phyloP scores from a whole-genome alignment of 23 red algal species.

The Cyanidioschyzon merolae region DNA sequence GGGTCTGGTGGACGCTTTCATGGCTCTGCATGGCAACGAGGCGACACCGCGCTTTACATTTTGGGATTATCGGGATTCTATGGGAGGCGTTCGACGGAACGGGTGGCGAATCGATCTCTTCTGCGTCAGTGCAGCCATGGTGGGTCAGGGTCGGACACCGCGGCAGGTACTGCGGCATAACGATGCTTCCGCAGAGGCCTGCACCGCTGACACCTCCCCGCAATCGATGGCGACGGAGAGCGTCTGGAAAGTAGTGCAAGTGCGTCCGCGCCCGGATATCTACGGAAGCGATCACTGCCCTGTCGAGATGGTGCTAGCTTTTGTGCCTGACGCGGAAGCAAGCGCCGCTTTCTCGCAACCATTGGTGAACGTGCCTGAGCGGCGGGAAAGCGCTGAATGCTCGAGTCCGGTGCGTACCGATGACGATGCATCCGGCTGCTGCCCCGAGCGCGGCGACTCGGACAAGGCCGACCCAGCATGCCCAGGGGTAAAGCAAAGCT shows the following conservation, averaged over 20 bases:
- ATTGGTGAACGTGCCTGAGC: too few species aligned
- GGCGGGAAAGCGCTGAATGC: too few species aligned
- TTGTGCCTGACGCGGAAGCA: not conserved
- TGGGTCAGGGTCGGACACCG: not conserved
- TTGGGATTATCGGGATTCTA: not conserved
- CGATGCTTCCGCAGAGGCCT: not conserved
- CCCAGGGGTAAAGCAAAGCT: too few species aligned
- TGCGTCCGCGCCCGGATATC: not conserved
- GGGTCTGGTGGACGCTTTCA: not conserved
- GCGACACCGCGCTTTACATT: not conserved
- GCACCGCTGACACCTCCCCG: not conserved
- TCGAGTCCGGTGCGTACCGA: too few species aligned
- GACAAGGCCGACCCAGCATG: too few species aligned
- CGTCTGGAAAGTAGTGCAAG: not conserved
- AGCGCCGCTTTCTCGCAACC: too few species aligned
- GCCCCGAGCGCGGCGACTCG: too few species aligned
- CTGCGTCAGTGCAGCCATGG: not conserved
- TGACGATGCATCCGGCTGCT: too few species aligned
- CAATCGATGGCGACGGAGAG: not conserved
- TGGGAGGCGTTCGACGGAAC: constrained; percentile 7
- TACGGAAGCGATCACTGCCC: constrained; percentile 15
- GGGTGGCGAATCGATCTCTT: constrained; percentile 12
- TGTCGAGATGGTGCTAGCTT: not conserved
- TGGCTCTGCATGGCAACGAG: not conserved
- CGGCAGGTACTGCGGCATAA: not conserved